A percentile compares a stretch with the other conserved stretches of the same genome.
phyloP scores from a whole-genome alignment of 352 stramenopile genomes.

The Phytophthora macrochlamydospora region DNA sequence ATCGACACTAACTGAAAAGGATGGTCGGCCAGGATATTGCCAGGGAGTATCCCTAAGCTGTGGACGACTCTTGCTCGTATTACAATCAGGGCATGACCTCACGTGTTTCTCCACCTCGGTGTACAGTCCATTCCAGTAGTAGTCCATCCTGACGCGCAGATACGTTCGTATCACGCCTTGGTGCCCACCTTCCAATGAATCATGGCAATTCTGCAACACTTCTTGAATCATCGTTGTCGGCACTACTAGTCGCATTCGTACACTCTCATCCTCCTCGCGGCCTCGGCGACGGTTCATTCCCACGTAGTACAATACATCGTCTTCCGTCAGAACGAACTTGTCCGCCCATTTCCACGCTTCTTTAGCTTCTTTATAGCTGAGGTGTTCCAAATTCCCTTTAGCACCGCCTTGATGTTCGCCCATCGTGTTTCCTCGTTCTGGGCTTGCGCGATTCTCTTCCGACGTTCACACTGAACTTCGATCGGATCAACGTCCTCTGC shows the following conservation, averaged over 20 bases:
- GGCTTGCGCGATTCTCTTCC: too few relatives aligned
- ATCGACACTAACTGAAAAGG: background rate
- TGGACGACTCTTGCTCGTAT: constrained; percentile 4
- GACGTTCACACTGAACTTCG: too few relatives aligned
- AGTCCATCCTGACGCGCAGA: constrained; percentile 8
- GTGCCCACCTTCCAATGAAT: constrained; percentile 8
- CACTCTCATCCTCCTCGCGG: background rate
- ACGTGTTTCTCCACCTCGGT: constrained; percentile 2
- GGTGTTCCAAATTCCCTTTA: background rate
- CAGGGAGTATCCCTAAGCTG: constrained; percentile 5
- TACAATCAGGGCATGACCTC: constrained; percentile 1
- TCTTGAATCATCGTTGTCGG: constrained; percentile 12
- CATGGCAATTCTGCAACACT: constrained; percentile 2
- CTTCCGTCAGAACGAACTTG: background rate
- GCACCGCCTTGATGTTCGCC: background rate
- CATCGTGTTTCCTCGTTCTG: background rate
- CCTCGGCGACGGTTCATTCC: background rate
- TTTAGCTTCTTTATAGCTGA: background rate
- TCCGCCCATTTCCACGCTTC: background rate
- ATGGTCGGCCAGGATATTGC: background rate
- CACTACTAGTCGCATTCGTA: constrained; percentile 3
- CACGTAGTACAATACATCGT: background rate
- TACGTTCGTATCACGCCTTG: constrained; percentile 1
- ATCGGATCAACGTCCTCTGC: too few relatives aligned
- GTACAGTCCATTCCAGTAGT: constrained; percentile 12